These are phyloP conservation scores for Celoporthe dispersa DNA, from an alignment of 2,329 filamentous ascomycete genomes.

Conservation along the genomic window DNA sequence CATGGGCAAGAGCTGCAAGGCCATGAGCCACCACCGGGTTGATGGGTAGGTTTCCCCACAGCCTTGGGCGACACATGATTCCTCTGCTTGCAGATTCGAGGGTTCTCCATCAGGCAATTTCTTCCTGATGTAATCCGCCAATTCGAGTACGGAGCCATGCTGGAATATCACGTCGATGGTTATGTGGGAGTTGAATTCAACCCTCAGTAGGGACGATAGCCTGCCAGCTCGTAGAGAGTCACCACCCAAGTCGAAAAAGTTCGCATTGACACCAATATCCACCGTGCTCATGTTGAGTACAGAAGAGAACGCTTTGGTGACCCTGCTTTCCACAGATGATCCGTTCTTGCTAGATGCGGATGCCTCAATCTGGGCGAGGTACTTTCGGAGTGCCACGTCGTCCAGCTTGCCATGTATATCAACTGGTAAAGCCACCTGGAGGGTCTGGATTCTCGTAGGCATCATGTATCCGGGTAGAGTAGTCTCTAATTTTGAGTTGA, in stretches of 20 bases:
- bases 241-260: slow-evolving; percentile 59
- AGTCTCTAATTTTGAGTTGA: slow-evolving; percentile 29
- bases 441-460: slow-evolving; percentile 42
- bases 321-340: slow-evolving; percentile 41
- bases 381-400: slow-evolving; percentile 8
- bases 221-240: slow-evolving; percentile 59
- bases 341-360: slow-evolving; percentile 23
- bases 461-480: slow-evolving; percentile 42
- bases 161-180: slow-evolving; percentile 58
- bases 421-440: slow-evolving; percentile 42
- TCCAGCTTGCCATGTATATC: slow-evolving; percentile 34
- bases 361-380: slow-evolving; percentile 9
- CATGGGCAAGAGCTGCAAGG: slow-evolving; percentile 56
- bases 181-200: slow-evolving; percentile 50
- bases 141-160: slow-evolving; percentile 47
- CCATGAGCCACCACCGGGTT: slow-evolving; percentile 52
- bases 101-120: slow-evolving; percentile 4
- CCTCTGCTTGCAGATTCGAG: slow-evolving; percentile 3
- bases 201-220: slow-evolving; percentile 55
- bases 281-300: slow-evolving; percentile 46
- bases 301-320: slow-evolving; percentile 50
- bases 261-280: slow-evolving; percentile 46
- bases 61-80: slow-evolving; percentile 18
- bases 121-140: slow-evolving; percentile 37
- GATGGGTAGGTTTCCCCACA: slow-evolving; percentile 48